These are phyloP conservation scores for Chrysosporium queenslandicum DNA, from an alignment of 2,329 filamentous ascomycete genomes.

Conservation along the genomic window DNA sequence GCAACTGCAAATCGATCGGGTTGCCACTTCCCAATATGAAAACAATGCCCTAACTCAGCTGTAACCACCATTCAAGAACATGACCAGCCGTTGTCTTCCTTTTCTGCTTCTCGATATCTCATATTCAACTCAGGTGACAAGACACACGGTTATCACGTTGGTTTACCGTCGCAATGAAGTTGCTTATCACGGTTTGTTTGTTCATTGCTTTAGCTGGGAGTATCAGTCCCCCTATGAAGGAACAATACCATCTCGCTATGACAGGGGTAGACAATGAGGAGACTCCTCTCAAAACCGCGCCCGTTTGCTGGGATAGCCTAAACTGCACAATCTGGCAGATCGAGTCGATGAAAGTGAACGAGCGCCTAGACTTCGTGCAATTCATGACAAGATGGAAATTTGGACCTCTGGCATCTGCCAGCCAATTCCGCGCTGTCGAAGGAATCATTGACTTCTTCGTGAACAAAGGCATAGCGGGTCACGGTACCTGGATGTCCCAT, in stretches of 20 bases:
- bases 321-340: conserved; percentile 20
- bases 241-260: neutral
- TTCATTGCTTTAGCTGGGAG: neutral
- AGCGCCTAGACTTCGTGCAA: conserved; percentile 20
- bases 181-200: conserved; percentile 9
- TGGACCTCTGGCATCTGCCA: conserved; percentile 14
- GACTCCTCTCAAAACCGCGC: conserved; percentile 3
- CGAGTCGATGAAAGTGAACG: conserved; percentile 17
- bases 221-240: neutral
- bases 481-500: conserved; percentile 19
- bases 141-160: neutral
- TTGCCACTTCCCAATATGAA: neutral
- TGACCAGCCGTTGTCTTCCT: neutral
- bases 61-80: neutral
- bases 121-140: neutral
- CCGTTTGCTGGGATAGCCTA: conserved; percentile 18
- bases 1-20: neutral
- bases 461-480: conserved; percentile 17
- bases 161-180: conserved; percentile 10
- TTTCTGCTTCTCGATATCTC: too few species aligned
- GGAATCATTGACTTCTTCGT: conserved; percentile 21
- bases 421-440: conserved; percentile 20
- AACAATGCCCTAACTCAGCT: neutral
- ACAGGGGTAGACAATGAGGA: neutral
- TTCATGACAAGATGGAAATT: conserved; percentile 19